Evolutionary conservation across 2,329 filamentous ascomycete species (phyloP).

Genomic region (Fusarium buxicola): DNA sequence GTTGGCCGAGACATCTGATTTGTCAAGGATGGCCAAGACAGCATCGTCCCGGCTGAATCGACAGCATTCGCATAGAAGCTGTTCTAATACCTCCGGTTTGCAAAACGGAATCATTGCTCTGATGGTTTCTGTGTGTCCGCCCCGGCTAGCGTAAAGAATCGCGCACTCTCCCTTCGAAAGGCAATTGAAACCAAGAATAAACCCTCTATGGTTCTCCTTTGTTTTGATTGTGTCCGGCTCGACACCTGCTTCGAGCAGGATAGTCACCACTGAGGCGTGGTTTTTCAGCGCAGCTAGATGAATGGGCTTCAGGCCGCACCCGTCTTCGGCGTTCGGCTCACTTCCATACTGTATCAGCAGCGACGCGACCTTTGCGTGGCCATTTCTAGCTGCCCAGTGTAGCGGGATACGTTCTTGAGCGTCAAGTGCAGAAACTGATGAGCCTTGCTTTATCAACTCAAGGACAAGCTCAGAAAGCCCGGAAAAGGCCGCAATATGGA

Average conservation of each 20-base stretch:
- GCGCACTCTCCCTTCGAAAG: constrained; percentile 26
- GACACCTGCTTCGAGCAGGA: constrained; percentile 28
- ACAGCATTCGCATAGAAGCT: constrained; percentile 37
- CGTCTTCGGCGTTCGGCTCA: constrained; percentile 23
- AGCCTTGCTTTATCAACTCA: constrained; percentile 11
- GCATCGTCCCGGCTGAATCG: constrained; percentile 19
- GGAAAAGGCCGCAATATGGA: constrained; percentile 38
- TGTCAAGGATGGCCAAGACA: constrained; percentile 20
- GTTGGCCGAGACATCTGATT: constrained; percentile 28
- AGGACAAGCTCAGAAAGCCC: constrained; percentile 29
- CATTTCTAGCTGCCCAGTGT: constrained; percentile 40
- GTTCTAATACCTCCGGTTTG: constrained; percentile 17
- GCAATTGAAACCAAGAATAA: not conserved
- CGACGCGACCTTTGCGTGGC: constrained; percentile 20
- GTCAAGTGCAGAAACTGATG: constrained; percentile 9
- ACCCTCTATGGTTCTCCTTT: constrained; percentile 5
- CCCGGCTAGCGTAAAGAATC: constrained; percentile 29
- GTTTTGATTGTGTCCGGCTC: constrained; percentile 27
- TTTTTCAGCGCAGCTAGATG: constrained; percentile 35
- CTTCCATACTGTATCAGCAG: constrained; percentile 27
- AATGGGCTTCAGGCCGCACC: constrained; percentile 30
- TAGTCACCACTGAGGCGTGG: constrained; percentile 1
- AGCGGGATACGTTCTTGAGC: constrained; percentile 31
- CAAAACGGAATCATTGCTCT: constrained; percentile 36
- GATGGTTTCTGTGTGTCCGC: constrained; percentile 29